A percentile compares a stretch with the other conserved stretches of the same genome.
Evolutionary conservation across 2,329 filamentous ascomycete genomes (phyloP).

Genomic region (Bisporella sp.): DNA sequence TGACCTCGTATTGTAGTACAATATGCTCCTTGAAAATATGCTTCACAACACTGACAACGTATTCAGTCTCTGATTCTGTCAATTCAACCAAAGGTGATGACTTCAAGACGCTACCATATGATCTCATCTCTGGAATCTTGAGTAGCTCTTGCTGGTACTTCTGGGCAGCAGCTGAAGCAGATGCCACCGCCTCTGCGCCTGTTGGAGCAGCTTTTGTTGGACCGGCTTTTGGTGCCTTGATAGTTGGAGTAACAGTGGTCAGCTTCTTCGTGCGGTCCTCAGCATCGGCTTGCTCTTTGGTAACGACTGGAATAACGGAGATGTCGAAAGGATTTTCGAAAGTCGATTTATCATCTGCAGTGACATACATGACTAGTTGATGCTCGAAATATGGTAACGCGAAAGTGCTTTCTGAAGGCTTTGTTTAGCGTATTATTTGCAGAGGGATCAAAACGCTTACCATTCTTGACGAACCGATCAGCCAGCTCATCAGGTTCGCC

Average conservation of each 20-base stretch:
- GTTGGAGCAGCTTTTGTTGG: constrained; percentile 64
- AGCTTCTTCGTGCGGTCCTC: constrained; percentile 97
- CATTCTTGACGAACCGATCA: constrained; percentile 85
- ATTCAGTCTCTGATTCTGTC: constrained; percentile 95
- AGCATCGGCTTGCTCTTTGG: constrained; percentile 89
- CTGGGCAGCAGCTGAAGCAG: constrained; percentile 73
- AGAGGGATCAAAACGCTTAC: constrained; percentile 38
- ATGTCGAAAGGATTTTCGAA: constrained; percentile 88
- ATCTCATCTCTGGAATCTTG: constrained; percentile 83
- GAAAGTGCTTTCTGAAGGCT: constrained; percentile 77
- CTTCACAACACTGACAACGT: constrained; percentile 89
- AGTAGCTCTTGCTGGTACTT: constrained; percentile 84
- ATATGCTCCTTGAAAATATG: constrained; percentile 97
- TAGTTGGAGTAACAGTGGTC: constrained; percentile 81
- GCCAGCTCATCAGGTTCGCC: constrained; percentile 75
- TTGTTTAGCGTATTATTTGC: constrained; percentile 6
- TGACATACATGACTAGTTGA: constrained; percentile 95
- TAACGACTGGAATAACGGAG: constrained; percentile 83
- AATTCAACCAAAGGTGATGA: constrained; percentile 81
- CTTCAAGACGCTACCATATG: constrained; percentile 87
- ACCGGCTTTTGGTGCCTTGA: constrained; percentile 84
- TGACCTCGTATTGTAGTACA: constrained; percentile 93
- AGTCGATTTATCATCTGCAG: constrained; percentile 78
- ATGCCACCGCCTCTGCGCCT: constrained; percentile 67
- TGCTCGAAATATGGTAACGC: constrained; percentile 93